phyloP scores from a whole-genome alignment of 148 eudicot genomes.

The Beta vulgaris region DNA sequence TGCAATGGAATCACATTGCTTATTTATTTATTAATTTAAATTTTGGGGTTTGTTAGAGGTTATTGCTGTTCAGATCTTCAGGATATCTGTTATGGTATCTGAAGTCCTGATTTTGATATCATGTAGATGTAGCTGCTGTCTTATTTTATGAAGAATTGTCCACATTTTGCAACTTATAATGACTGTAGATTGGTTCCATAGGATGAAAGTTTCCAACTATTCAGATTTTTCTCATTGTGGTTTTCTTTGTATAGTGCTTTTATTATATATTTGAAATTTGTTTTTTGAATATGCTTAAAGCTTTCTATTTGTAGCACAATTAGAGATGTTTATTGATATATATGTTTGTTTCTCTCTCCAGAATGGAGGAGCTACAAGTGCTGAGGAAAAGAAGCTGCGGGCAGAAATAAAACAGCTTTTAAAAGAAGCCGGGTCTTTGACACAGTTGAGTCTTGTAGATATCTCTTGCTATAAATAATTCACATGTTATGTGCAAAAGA shows the following conservation, averaged over 20 bases:
- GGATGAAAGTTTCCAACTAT: background rate
- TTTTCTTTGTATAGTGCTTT: background rate
- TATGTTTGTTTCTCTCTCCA: conserved; percentile 14
- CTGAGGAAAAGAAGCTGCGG: conserved; percentile 51
- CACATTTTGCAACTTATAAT: background rate
- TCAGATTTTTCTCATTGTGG: background rate
- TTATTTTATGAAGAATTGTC: background rate
- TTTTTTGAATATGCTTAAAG: background rate
- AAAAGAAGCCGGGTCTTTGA: conserved; percentile 69
- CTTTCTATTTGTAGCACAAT: background rate
- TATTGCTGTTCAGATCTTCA: background rate
- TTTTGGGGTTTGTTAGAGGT: background rate
- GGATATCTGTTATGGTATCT: background rate
- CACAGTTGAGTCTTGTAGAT: conserved; percentile 58
- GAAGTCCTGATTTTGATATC: background rate
- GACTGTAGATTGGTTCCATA: background rate
- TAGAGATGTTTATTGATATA: background rate
- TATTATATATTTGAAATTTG: too few relatives aligned
- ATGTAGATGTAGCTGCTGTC: background rate
- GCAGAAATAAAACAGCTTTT: conserved; percentile 71
- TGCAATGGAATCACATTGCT: background rate
- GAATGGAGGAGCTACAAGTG: conserved; percentile 47
- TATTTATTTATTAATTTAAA: too few relatives aligned
- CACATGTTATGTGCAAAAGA: background rate
- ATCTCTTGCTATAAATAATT: background rate